Conservation (phyloP, 2,329 filamentous ascomycete species). For the Fusarium nanum region DNA sequence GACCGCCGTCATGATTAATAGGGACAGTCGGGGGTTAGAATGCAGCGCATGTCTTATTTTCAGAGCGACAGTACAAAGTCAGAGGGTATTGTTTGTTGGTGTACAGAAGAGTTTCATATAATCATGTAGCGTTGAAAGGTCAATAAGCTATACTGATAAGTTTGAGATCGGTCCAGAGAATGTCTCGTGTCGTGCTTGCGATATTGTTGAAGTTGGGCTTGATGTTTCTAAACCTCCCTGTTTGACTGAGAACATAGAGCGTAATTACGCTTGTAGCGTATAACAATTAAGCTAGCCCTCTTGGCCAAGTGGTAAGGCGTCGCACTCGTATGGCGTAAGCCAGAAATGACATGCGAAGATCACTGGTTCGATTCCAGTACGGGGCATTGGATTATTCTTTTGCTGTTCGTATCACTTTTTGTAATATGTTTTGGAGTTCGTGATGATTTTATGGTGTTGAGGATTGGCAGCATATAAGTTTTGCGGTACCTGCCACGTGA, state of each 20-base stretch:
- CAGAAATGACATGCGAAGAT: slow-evolving; percentile 38
- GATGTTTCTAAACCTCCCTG: background rate
- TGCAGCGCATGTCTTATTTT: background rate
- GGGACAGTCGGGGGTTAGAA: background rate
- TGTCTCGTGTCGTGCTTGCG: too few relatives aligned
- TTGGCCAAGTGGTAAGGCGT: slow-evolving; percentile 47
- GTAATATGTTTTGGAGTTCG: rapidly evolving
- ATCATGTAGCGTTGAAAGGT: background rate
- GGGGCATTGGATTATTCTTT: slow-evolving; percentile 22
- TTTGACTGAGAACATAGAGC: rapidly evolving
- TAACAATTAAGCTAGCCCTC: slow-evolving; percentile 31
- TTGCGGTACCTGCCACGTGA: background rate
- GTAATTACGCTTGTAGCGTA: background rate
- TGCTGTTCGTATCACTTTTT: background rate
- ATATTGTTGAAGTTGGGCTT: background rate
- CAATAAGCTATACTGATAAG: too few relatives aligned
- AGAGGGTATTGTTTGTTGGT: background rate
- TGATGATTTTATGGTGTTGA: background rate
- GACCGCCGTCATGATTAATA: background rate
- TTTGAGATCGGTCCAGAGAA: too few relatives aligned
- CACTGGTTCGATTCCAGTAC: slow-evolving; percentile 44
- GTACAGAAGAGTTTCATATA: background rate
- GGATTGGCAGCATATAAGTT: background rate
- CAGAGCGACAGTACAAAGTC: background rate
- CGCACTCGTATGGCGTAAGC: slow-evolving; percentile 39